Evolutionary conservation across 352 stramenopile genomes (phyloP), one percentile per base, ranked within the genome.

Genomic region (Globisporangium takayamanum): DNA sequence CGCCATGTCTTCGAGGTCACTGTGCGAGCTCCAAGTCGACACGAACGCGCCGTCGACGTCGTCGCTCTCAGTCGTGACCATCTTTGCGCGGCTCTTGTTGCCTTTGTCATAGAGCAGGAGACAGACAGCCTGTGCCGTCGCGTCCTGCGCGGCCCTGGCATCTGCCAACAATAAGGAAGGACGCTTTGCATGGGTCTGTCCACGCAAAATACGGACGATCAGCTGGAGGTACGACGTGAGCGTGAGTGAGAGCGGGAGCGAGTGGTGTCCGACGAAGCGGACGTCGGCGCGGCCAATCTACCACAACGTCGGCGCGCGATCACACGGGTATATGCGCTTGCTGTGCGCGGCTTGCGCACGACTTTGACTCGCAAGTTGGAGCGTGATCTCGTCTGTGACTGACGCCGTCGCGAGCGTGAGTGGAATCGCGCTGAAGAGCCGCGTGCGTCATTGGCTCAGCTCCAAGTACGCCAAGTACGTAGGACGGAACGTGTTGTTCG

Each of bases 361-460:
- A 93, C 73, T 42, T 88, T 72, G 30, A 91, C 59, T 15, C 67
- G 59, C 50, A 93, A 57, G 55, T 93, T 93, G 1, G 72, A 53
- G 8, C 22, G 57, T 59, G 50, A 94, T 87, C 50, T 86, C 70
- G 42, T 89, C 69, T 11, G 74, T 74, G 37, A 89, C 68, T 0
- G 84, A 92, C 1, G 84, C 84, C n/a, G 81, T 90, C 14, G 78
- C 74, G 33, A 94, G 62, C 12, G 84, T 92, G 44, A 94, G 53
- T 1, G 84, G 84, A 1, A 92, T 64, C 33, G 75, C 53, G 15
- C 50, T 63, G 28, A 89, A 72, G 44, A 72, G 59, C 30, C 70
- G 66, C 4, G 63, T 63, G 55, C 78, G 80, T 72, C 76, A 91
- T 8, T 71, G 76, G 33, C 77, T 71, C 3, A 94, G 55, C 58